Evolutionary conservation across 2,329 filamentous ascomycete genomes (phyloP).

Genomic region (Aureobasidium lini): DNA sequence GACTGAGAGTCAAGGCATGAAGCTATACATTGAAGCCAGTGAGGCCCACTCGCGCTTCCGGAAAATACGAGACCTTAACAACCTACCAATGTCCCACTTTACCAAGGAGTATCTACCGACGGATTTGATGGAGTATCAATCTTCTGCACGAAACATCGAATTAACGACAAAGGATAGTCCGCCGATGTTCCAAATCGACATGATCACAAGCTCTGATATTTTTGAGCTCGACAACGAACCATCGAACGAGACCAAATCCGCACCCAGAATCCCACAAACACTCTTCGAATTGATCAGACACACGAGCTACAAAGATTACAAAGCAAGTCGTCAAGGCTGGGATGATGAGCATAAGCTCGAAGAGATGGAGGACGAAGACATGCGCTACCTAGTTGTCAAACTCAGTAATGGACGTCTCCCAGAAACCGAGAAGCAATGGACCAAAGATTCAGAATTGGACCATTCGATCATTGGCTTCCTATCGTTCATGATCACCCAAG

Average conservation of each 20-base stretch:
- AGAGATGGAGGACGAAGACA: slow-evolving; percentile 61
- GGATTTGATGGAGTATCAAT: not conserved
- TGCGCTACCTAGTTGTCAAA: slow-evolving; percentile 59
- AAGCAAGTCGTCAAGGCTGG: slow-evolving; percentile 56
- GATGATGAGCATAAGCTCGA: slow-evolving; percentile 50
- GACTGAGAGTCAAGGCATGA: not conserved
- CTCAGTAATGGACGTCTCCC: slow-evolving; percentile 21
- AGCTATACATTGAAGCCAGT: not conserved
- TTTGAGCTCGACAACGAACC: not conserved
- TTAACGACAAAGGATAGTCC: not conserved
- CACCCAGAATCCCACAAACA: not conserved
- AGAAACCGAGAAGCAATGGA: not conserved
- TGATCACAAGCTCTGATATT: not conserved
- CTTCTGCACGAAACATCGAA: not conserved
- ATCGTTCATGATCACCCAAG: slow-evolving; percentile 65
- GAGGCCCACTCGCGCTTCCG: not conserved
- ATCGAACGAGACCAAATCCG: too few species aligned
- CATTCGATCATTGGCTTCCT: slow-evolving; percentile 35
- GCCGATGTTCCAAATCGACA: not conserved
- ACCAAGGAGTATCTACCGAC: not conserved
- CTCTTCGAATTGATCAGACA: slow-evolving; percentile 48
- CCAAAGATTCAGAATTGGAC: not conserved
- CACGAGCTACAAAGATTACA: slow-evolving; percentile 60
- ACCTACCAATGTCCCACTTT: not conserved
- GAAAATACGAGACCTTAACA: not conserved